Conservation (phyloP, 73 alveolate genomes). For the Paramecium biaurelia region DNA sequence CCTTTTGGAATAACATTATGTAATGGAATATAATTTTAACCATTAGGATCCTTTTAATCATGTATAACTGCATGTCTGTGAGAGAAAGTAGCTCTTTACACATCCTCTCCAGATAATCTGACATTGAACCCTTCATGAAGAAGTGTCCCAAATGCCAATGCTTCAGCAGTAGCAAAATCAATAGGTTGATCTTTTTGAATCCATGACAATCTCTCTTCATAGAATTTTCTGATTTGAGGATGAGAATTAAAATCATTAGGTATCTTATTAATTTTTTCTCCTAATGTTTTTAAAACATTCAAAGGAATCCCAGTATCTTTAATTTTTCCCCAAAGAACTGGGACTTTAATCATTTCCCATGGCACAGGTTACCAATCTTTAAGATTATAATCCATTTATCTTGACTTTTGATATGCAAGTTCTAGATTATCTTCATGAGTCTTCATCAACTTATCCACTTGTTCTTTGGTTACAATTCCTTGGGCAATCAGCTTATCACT, state of each 20-base stretch:
- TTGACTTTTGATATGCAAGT: conserved; percentile 56
- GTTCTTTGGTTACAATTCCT: conserved; percentile 61
- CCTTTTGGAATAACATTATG: conserved; percentile 17
- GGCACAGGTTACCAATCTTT: background rate
- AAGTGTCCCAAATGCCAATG: conserved; percentile 83
- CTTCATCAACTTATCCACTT: conserved; percentile 58
- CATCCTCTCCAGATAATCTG: conserved; percentile 81
- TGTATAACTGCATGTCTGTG: conserved; percentile 76
- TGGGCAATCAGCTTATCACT: conserved; percentile 65
- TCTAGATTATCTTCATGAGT: conserved; percentile 67
- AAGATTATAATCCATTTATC: background rate
- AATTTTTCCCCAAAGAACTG: conserved; percentile 45
- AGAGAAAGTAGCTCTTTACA: conserved; percentile 82
- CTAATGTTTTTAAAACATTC: conserved; percentile 61
- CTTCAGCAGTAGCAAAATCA: conserved; percentile 91
- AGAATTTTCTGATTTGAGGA: conserved; percentile 67
- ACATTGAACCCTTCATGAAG: conserved; percentile 77
- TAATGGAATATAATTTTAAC: conserved; percentile 66
- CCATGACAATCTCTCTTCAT: conserved; percentile 70
- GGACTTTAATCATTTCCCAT: conserved; percentile 53
- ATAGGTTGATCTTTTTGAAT: conserved; percentile 63
- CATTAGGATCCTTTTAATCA: conserved; percentile 64
- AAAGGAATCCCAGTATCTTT: conserved; percentile 60
- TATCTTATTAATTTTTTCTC: conserved; percentile 69
- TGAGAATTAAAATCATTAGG: conserved; percentile 70